A percentile compares a stretch with the other conserved stretches of the same genome.
Evolutionary conservation across 352 stramenopile genomes (phyloP).

Genomic region (Hyphochytrium catenoides): DNA sequence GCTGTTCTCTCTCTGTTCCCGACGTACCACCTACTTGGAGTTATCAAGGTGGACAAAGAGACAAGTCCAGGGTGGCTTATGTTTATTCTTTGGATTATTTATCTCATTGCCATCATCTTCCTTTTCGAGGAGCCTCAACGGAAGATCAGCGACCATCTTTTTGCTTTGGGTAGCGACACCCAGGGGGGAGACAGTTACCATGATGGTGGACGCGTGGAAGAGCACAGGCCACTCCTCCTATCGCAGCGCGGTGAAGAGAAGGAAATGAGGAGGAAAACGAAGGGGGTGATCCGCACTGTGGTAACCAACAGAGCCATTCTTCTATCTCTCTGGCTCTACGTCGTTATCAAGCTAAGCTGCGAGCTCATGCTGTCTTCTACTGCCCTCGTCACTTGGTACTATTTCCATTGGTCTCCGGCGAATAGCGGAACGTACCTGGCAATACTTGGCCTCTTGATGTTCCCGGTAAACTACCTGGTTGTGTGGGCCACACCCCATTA

Average conservation of each 20-base stretch:
- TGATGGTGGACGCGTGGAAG: conserved; percentile 3
- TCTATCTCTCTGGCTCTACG: conserved; percentile 26
- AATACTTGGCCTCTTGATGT: conserved; percentile 63
- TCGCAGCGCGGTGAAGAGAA: conserved; percentile 1
- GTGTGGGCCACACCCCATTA: conserved; percentile 62
- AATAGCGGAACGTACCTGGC: conserved; percentile 61
- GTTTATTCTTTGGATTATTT: conserved; percentile 34
- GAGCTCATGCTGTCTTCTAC: conserved; percentile 66
- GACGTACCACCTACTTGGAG: conserved; percentile 20
- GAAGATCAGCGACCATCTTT: conserved; percentile 18
- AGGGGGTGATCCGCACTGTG: no score
- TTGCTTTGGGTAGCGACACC: background rate
- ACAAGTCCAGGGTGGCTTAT: conserved; percentile 73
- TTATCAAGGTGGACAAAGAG: conserved; percentile 53
- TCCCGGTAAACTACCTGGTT: conserved; percentile 70
- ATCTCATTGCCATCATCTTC: conserved; percentile 23
- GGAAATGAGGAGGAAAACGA: no score
- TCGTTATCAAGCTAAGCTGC: conserved; percentile 71
- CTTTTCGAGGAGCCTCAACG: conserved; percentile 38
- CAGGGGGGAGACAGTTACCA: conserved; percentile 2
- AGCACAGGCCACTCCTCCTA: background rate
- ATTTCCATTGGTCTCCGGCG: conserved; percentile 67
- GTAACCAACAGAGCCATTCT: no score
- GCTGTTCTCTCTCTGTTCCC: conserved; percentile 37
- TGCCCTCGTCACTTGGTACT: conserved; percentile 48